Base-by-base conservation (phyloP, 2,329 filamentous ascomycete genomes). In the Arthroderma sp. region DNA sequence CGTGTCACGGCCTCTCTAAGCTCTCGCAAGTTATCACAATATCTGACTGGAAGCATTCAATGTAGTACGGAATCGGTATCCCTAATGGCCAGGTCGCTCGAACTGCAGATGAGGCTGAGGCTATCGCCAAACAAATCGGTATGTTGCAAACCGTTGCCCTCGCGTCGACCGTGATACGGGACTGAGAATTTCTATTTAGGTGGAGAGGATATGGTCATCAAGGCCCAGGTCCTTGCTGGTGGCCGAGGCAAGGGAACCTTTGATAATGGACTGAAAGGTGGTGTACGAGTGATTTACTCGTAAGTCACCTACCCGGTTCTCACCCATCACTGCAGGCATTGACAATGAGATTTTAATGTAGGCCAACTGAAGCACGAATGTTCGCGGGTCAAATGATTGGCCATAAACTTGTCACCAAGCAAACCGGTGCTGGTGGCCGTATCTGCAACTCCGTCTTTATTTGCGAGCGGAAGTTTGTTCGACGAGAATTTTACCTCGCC, bases 311-410 rank as follows among this genome's bases (percentile, higher is more conserved):
- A 40, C 38, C 36, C n/a, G 31, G 4, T 38, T 6, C 31, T 37
- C 33, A 30, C 8, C 30, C 33, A 31, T 29, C 32, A 7, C 32
- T 27, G 7, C 29, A 7, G 8, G 9, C 29, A 40, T 50, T 54
- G 42, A 54, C 44, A 30, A 11, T 31, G 6, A n/a, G 11, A 11
- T 8, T 27, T 31, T 8, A 22, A 7, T 27, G 28, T 48, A 80
- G 77, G 50, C 86, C 91, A 49, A 88, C 87, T 59, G 78, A 82
- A 75, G 91, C 91, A 63, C 84, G 86, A 75, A 94, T 96, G 80
- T 94, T 98, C 66, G 89, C 91, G 57, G 78, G 89, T 58, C 88
- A 98, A 75, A 98, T 98, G 91, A 96, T 98, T 69, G 91, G 91
- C 64, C 89, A 98, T 74, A 95, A 95, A 72, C 86, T 98, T 69